Evolutionary conservation across 805 yeast genomes (phyloP).

Genomic region (Cyberlindnera euphorbiiphila): DNA sequence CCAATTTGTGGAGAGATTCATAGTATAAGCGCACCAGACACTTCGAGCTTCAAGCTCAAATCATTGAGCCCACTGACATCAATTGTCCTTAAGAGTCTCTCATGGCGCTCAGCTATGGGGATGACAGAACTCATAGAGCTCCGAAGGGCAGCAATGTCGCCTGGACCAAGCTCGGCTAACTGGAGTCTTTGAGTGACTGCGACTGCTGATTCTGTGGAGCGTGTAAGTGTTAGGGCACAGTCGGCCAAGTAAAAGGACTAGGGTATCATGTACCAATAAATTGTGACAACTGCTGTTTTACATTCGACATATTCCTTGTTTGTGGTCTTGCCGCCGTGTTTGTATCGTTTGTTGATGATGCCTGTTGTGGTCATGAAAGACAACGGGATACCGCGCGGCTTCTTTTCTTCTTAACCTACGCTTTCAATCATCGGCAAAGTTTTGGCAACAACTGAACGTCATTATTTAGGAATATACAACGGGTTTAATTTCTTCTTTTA

Average conservation of each 20-base stretch:
- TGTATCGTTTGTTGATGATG: background rate
- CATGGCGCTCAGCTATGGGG: constrained; percentile 33
- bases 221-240: constrained; percentile 16
- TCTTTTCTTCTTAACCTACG: too few species aligned
- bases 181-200: constrained; percentile 14
- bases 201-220: too few species aligned
- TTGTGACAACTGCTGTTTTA: constrained; percentile 19
- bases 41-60: too few species aligned
- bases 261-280: constrained; percentile 17
- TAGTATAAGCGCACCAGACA: too few species aligned
- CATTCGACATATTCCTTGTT: constrained; percentile 12
- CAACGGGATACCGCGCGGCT: too few species aligned
- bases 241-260: constrained; percentile 5
- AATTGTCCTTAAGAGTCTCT: constrained; percentile 27
- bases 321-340: background rate
- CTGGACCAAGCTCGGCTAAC: constrained; percentile 9
- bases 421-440: too few species aligned
- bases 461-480: background rate
- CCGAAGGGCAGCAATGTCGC: constrained; percentile 16
- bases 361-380: too few species aligned
- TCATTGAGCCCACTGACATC: constrained; percentile 22
- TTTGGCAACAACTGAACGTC: too few species aligned
- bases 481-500: background rate
- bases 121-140: constrained; percentile 24
- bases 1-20: too few species aligned